Percentiles rank a stretch among this genome's conserved stretches.
phyloP scores from a whole-genome alignment of 768 basidiomycete genomes.

The Strobilomyces confusus region DNA sequence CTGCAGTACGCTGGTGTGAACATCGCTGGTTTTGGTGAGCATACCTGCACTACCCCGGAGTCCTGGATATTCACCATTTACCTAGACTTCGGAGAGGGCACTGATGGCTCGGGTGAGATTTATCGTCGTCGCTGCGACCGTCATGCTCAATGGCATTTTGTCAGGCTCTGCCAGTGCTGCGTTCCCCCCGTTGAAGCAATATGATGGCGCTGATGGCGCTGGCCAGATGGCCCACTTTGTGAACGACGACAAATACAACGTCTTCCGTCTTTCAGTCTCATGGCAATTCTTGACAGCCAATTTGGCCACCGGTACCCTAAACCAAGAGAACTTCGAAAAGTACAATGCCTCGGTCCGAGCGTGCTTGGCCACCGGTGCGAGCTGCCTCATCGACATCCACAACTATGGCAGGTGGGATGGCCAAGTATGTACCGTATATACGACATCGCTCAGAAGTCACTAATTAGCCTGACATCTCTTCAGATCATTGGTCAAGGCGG shows the following conservation, averaged over 20 bases:
- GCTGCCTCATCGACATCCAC: slow-evolving; percentile 13
- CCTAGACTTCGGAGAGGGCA: slow-evolving; percentile 12
- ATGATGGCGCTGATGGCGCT: slow-evolving; percentile 5
- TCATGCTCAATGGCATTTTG: neutral
- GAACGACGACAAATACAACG: slow-evolving; percentile 47
- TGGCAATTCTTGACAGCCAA: slow-evolving; percentile 51
- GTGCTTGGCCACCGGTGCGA: slow-evolving; percentile 7
- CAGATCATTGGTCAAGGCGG: slow-evolving; percentile 16
- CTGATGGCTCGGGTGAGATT: slow-evolving; percentile 3
- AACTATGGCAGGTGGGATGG: slow-evolving; percentile 13
- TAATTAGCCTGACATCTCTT: neutral
- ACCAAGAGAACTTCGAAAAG: slow-evolving; percentile 1
- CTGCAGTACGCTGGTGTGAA: slow-evolving; percentile 10
- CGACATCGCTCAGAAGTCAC: neutral
- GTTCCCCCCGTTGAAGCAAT: slow-evolving; percentile 6
- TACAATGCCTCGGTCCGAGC: slow-evolving; percentile 12
- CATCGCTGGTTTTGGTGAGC: slow-evolving; percentile 12
- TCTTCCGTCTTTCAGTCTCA: slow-evolving; percentile 53
- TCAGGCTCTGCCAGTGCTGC: slow-evolving; percentile 6
- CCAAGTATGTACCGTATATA: neutral
- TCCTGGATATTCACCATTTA: neutral
- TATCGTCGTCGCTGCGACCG: neutral
- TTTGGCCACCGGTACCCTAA: slow-evolving; percentile 36
- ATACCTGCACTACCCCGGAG: neutral
- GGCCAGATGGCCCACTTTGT: slow-evolving; percentile 60